phyloP scores from a whole-genome alignment of 108 stramenopile species.

The Pseudonitzschia multiseries region DNA sequence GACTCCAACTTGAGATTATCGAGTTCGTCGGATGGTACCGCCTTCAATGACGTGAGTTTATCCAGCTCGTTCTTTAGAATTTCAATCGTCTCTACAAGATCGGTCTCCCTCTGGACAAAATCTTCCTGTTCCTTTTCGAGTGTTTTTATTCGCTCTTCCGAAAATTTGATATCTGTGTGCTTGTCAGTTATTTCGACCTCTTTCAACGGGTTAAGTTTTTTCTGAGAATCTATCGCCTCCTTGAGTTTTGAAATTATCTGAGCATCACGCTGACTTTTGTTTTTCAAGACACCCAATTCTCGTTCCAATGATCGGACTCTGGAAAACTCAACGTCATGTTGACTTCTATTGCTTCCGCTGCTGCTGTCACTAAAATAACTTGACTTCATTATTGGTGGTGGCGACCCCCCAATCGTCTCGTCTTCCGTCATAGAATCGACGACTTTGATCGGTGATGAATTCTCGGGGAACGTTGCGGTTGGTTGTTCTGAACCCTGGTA shows the following conservation, averaged over 20 bases:
- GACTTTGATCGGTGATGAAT: background rate
- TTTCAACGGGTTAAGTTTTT: conserved; percentile 20
- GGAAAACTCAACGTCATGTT: background rate
- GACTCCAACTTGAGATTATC: background rate
- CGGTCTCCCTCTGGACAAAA: conserved; percentile 24
- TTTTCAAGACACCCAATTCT: conserved; percentile 30
- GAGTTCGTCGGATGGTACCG: conserved; percentile 6
- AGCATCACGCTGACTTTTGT: conserved; percentile 30
- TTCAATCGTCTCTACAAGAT: conserved; percentile 32
- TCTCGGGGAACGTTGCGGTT: background rate
- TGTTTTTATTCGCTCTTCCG: conserved; percentile 11
- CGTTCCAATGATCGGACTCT: conserved; percentile 10
- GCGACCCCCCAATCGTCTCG: conserved; percentile 9
- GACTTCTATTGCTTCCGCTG: background rate
- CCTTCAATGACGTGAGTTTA: conserved; percentile 18
- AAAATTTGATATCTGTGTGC: conserved; percentile 26
- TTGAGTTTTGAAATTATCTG: conserved; percentile 21
- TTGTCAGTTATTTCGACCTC: conserved; percentile 34
- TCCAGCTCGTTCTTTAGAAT: conserved; percentile 34
- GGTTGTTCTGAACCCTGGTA: conserved; percentile 15
- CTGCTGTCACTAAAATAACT: conserved; percentile 8
- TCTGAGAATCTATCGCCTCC: conserved; percentile 32
- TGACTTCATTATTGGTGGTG: background rate
- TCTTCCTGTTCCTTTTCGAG: conserved; percentile 28
- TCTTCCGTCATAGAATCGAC: background rate